Evolutionary conservation across 768 basidiomycete genomes (phyloP).

Genomic region (Russula emetica): DNA sequence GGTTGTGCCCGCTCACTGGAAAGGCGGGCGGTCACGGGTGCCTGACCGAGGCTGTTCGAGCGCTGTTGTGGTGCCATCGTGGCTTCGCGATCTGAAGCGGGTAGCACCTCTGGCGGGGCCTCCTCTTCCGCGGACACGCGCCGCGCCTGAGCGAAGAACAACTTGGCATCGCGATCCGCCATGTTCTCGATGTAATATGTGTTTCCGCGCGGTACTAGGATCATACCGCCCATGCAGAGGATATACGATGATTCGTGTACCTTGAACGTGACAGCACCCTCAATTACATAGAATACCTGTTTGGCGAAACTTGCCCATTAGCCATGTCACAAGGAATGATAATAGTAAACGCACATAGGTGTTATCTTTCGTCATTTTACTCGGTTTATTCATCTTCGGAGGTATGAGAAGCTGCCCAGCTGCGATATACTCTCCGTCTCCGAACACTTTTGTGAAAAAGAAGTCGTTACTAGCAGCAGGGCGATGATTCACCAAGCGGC

Average conservation of each 20-base stretch:
- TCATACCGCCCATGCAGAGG: constrained; percentile 78
- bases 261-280: constrained; percentile 84
- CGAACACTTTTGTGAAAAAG: constrained; percentile 88
- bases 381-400: constrained; percentile 72
- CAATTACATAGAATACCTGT: constrained; percentile 74
- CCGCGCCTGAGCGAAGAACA: constrained; percentile 91
- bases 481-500: constrained; percentile 59
- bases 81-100: constrained; percentile 18
- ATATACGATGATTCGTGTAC: constrained; percentile 77
- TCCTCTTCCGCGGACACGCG: constrained; percentile 40
- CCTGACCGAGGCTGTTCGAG: constrained; percentile 23
- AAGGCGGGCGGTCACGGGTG: constrained; percentile 18
- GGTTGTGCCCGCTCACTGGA: constrained; percentile 20
- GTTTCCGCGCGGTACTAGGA: constrained; percentile 93
- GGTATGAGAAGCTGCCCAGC: constrained; percentile 85
- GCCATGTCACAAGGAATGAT: constrained; percentile 20
- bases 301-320: background rate
- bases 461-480: constrained; percentile 62
- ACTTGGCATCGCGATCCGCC: constrained; percentile 64
- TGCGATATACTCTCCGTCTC: constrained; percentile 87
- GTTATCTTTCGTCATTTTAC: constrained; percentile 89
- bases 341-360: constrained; percentile 63
- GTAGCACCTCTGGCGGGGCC: constrained; percentile 24
- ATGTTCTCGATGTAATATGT: constrained; percentile 89
- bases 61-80: constrained; percentile 15